These are phyloP conservation scores for Botrytis fabae DNA, from an alignment of 2,329 filamentous ascomycete genomes.

Conservation along the genomic window DNA sequence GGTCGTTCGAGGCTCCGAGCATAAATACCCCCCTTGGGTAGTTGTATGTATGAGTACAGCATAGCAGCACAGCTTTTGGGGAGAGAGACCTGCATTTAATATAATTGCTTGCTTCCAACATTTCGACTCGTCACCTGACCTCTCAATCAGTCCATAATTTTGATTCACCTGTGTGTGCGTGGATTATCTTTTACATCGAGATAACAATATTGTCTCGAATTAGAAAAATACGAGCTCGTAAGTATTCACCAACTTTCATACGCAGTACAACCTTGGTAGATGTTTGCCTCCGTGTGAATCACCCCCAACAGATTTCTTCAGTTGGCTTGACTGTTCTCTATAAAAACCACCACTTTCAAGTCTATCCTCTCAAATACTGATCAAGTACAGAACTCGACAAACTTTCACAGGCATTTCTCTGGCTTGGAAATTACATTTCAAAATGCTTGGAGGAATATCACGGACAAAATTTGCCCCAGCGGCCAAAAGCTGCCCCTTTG, in stretches of 20 bases:
- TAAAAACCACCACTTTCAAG: conserved; percentile 9
- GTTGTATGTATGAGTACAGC: conserved; percentile 17
- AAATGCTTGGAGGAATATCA: conserved; percentile 15
- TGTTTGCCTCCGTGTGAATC: conserved; percentile 1
- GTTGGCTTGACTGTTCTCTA: conserved; percentile 5
- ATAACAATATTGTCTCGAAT: conserved; percentile 13
- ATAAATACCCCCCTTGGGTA: conserved; percentile 19
- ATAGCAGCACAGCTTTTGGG: conserved; percentile 22
- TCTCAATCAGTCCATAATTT: conserved; percentile 14
- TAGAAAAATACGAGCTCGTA: conserved; percentile 17
- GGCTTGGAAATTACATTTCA: neutral
- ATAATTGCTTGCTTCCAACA: conserved; percentile 5
- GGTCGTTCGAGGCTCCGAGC: conserved; percentile 19
- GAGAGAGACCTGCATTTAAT: conserved; percentile 24
- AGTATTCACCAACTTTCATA: conserved; percentile 13
- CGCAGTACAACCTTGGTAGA: conserved; percentile 18
- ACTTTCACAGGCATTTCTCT: neutral
- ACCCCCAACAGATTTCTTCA: conserved; percentile 9
- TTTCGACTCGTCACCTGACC: conserved; percentile 23
- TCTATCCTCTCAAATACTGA: neutral
- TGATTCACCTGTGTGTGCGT: conserved; percentile 10
- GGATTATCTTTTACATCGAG: conserved; percentile 19
- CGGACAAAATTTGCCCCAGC: conserved; percentile 6
- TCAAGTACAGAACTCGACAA: neutral
- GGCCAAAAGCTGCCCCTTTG: conserved; percentile 12